These are phyloP conservation scores for Dothiorella sarmentorum DNA, from an alignment of 2,329 filamentous ascomycete genomes.

Conservation along the genomic window DNA sequence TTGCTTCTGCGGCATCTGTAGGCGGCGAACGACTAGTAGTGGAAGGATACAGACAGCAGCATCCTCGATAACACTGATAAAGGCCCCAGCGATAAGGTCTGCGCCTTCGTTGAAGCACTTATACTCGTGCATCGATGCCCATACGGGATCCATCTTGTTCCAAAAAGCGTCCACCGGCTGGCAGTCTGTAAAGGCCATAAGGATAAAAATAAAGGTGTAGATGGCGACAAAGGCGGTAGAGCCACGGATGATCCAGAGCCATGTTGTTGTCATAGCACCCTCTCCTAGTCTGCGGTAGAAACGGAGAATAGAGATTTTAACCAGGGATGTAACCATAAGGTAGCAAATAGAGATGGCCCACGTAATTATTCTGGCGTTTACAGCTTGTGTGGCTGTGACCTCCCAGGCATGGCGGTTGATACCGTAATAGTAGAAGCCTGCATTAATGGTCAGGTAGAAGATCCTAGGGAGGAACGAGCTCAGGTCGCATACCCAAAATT, in stretches of 20 bases:
- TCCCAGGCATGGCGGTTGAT: constrained; percentile 13
- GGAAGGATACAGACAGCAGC: constrained; percentile 42
- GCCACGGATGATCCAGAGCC: constrained; percentile 38
- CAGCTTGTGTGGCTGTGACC: not conserved
- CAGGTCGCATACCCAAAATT: not conserved
- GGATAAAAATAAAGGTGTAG: constrained; percentile 38
- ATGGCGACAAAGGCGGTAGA: constrained; percentile 38
- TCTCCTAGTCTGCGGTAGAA: constrained; percentile 44
- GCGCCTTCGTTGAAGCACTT: constrained; percentile 38
- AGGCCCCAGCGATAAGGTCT: constrained; percentile 37
- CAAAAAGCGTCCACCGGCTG: constrained; percentile 41
- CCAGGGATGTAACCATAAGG: constrained; percentile 27
- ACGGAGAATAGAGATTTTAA: constrained; percentile 35
- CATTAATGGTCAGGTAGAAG: not conserved
- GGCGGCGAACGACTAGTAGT: constrained; percentile 42
- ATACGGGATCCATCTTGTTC: constrained; percentile 32
- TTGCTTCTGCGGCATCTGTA: constrained; percentile 43
- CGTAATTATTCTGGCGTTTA: not conserved
- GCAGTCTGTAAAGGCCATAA: constrained; percentile 38
- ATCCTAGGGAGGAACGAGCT: too few relatives aligned
- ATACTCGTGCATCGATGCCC: not conserved
- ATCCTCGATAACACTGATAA: constrained; percentile 40
- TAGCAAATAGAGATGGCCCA: constrained; percentile 20
- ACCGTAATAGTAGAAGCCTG: constrained; percentile 1
- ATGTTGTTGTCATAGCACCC: constrained; percentile 35